These are phyloP conservation scores for Purpureocillium lavendulum DNA, from an alignment of 2,329 filamentous ascomycete species.

Conservation along the genomic window DNA sequence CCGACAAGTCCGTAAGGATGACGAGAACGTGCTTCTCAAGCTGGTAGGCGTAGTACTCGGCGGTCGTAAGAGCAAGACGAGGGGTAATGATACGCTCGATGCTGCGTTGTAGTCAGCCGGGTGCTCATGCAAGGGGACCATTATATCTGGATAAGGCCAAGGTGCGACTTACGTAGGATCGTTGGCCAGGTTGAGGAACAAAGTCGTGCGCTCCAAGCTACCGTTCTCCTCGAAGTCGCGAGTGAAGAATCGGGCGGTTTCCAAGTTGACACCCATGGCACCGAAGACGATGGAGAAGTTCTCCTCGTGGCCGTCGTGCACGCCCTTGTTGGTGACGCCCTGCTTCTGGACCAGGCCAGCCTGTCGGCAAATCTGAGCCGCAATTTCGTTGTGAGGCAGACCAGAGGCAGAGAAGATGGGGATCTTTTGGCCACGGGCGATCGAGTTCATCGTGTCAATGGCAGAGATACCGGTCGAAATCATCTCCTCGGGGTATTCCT, in stretches of 20 bases:
- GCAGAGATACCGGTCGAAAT: slow-evolving; percentile 98
- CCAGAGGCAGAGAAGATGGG: slow-evolving; percentile 97
- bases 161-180: slow-evolving; percentile 77
- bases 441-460: slow-evolving; percentile 97
- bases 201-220: slow-evolving; percentile 89
- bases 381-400: slow-evolving; percentile 99
- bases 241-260: slow-evolving; percentile 97
- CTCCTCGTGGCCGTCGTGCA: slow-evolving; percentile 94
- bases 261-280: slow-evolving; percentile 99
- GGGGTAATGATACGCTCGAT: slow-evolving; percentile 99
- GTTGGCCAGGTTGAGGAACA: slow-evolving; percentile 98
- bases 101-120: slow-evolving; percentile 31
- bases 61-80: slow-evolving; percentile 93
- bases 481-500: slow-evolving; percentile 99
- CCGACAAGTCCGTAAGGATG: slow-evolving; percentile 94
- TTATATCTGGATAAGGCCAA: neutral
- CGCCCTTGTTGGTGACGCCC: slow-evolving; percentile 79
- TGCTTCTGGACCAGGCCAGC: slow-evolving; percentile 78
- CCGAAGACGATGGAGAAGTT: slow-evolving; percentile 99
- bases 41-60: slow-evolving; percentile 99
- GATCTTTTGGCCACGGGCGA: slow-evolving; percentile 98
- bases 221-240: slow-evolving; percentile 99
- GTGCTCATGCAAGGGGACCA: no score
- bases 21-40: slow-evolving; percentile 99
- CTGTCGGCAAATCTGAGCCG: slow-evolving; percentile 96